Base-by-base conservation (phyloP, 495 filamentous ascomycete genomes). In the Annulohypoxylon stygium region DNA sequence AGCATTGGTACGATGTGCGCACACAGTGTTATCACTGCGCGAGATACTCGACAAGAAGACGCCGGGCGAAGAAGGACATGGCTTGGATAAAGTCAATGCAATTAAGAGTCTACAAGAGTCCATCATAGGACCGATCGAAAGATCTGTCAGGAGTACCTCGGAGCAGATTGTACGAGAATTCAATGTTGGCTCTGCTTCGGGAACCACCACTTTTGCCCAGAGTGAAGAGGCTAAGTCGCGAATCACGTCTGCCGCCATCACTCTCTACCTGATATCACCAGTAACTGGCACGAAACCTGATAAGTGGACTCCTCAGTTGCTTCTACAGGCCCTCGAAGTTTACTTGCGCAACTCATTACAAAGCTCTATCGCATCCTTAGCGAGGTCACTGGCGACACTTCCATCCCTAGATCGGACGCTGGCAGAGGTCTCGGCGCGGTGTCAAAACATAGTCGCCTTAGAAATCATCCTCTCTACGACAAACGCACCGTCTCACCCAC, bases 391-490 rank as follows among this genome's bases (percentile, higher is more conserved):
- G n/a, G 87, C 89, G 10, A 92, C 91, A 39, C 83, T 98, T 12
- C 93, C 96, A 1, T 92, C 87, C 0, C 86, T 99, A 45, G 94
- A 98, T 48, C 87, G 93, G 33, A 90, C 93, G 2, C 86, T 99
- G 5, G 82, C 88, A 26, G 96, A 98, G 76, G 87, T 97, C 14
- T 91, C 92, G 8, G 89, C 90, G 5, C 86, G 93, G 51, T 97
- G 97, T 76, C 93, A 97, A 81, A 97, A 96, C 67, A 90, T 98
- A 25, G 91, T 95, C 9, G 93, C 93, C 2, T 79, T 98, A 0
- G 95, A 98, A 80, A 84, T 88, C 2, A 88, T 97, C 25, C 87
- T 99, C 39, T 88, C 86, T 62, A 84, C 83, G 11, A 89, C 89
- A 2, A 91, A 88, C 57, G 84, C 88, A 1, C 93, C 93, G 1